These are phyloP conservation scores for Pseudocercospora cruenta DNA, from an alignment of 2,329 filamentous ascomycete species.

Conservation along the genomic window DNA sequence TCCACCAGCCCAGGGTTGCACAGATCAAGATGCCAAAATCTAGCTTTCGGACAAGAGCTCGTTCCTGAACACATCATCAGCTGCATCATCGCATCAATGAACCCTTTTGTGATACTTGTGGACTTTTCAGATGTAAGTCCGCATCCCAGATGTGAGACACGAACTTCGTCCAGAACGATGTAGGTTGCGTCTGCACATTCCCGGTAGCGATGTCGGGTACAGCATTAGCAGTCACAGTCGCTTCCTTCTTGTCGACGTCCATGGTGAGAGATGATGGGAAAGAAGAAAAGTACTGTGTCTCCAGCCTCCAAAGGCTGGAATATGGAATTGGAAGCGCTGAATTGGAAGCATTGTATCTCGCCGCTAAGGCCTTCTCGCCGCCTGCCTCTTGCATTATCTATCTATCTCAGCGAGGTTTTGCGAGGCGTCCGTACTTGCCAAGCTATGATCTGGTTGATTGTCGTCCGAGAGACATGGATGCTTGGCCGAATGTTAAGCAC, in stretches of 20 bases:
- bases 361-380: constrained; percentile 6
- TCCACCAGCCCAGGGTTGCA: constrained; percentile 15
- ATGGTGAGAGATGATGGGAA: not conserved
- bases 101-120: not conserved
- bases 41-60: constrained; percentile 13
- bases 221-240: not conserved
- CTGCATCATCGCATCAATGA: not conserved
- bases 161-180: constrained; percentile 17
- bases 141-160: constrained; percentile 20
- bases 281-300: no score
- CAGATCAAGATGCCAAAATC: constrained; percentile 19
- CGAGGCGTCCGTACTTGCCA: no score
- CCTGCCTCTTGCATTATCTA: not conserved
- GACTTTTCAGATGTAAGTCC: constrained; percentile 16
- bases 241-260: constrained; percentile 12
- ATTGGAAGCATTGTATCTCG: not conserved
- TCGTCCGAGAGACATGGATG: no score
- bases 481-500: no score
- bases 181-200: constrained; percentile 1
- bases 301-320: no score
- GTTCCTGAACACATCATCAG: constrained; percentile 3
- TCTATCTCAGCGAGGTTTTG: constrained; percentile 8
- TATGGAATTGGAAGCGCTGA: not conserved
- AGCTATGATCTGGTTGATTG: no score
- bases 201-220: constrained; percentile 8